Evolutionary conservation across 352 stramenopile genomes (phyloP).

Genomic region (Pilasporangium apinafurcum): DNA sequence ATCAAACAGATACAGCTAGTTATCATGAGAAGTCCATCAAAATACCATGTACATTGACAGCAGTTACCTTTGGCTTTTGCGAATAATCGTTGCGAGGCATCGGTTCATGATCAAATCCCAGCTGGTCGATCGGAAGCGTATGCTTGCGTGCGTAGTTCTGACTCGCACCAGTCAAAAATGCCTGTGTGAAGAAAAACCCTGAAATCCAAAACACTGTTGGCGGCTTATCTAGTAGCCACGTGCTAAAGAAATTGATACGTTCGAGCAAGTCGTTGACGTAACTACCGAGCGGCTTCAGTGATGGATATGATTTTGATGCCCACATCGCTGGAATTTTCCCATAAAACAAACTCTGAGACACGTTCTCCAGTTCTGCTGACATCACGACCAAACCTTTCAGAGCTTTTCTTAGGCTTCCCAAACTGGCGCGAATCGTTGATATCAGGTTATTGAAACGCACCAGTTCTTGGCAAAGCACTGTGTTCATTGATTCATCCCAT

Average conservation of each 20-base stretch:
- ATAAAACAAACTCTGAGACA: slow-evolving; percentile 89
- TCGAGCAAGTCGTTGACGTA: slow-evolving; percentile 91
- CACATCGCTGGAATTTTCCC: slow-evolving; percentile 90
- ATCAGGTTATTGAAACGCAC: slow-evolving; percentile 92
- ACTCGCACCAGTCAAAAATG: slow-evolving; percentile 92
- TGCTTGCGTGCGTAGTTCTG: slow-evolving; percentile 94
- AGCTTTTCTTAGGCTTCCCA: slow-evolving; percentile 85
- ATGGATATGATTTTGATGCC: slow-evolving; percentile 89
- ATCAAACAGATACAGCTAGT: slow-evolving; percentile 6
- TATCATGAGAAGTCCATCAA: background rate
- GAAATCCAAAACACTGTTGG: slow-evolving; percentile 92
- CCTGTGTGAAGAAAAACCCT: slow-evolving; percentile 95
- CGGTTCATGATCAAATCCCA: slow-evolving; percentile 75
- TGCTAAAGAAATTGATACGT: slow-evolving; percentile 86
- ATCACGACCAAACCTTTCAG: slow-evolving; percentile 93
- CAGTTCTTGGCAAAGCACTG: slow-evolving; percentile 91
- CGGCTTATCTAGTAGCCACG: slow-evolving; percentile 86
- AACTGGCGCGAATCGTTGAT: slow-evolving; percentile 77
- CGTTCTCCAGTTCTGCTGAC: slow-evolving; percentile 90
- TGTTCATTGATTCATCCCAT: slow-evolving; percentile 94
- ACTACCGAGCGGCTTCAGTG: slow-evolving; percentile 87
- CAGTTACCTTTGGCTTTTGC: slow-evolving; percentile 50
- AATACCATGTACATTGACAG: background rate
- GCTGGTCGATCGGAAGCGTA: slow-evolving; percentile 88
- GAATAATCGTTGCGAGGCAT: slow-evolving; percentile 75